These are phyloP conservation scores for Ganoderma sinense DNA, from an alignment of 1,284 basidiomycete genomes.

Conservation along the genomic window DNA sequence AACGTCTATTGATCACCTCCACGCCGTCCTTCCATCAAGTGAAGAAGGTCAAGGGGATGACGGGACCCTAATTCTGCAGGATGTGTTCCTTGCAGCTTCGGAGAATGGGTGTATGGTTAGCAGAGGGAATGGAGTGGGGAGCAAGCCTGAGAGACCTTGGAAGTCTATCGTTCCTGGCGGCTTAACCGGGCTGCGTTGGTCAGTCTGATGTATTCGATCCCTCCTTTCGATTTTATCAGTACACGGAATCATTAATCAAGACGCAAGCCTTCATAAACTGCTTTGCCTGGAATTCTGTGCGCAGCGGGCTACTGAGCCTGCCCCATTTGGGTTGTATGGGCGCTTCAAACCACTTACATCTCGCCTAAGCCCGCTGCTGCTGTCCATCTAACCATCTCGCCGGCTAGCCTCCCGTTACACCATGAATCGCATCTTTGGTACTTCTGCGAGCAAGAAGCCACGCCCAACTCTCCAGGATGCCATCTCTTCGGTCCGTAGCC, in stretches of 20 bases:
- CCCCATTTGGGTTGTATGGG: slow-evolving; percentile 11
- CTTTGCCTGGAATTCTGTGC: not conserved
- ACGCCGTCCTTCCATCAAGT: not conserved
- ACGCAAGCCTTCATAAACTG: not conserved
- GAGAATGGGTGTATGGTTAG: slow-evolving; percentile 63
- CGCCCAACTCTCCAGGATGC: slow-evolving; percentile 92
- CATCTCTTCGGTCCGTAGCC: slow-evolving; percentile 77
- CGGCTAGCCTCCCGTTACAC: not conserved
- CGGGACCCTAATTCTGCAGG: slow-evolving; percentile 36
- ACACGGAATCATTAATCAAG: not conserved
- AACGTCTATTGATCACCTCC: slow-evolving; percentile 24
- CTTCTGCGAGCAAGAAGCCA: slow-evolving; percentile 82
- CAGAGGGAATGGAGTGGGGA: slow-evolving; percentile 17
- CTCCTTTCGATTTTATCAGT: not conserved
- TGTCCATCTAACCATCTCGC: slow-evolving; percentile 36
- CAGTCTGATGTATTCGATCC: not conserved
- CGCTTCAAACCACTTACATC: not conserved
- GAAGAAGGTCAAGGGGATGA: slow-evolving; percentile 25
- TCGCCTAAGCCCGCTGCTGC: not conserved
- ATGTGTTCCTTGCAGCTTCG: slow-evolving; percentile 59
- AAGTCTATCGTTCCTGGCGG: slow-evolving; percentile 45
- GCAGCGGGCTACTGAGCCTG: slow-evolving; percentile 7
- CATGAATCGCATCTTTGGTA: slow-evolving; percentile 89
- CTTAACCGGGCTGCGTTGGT: slow-evolving; percentile 5
- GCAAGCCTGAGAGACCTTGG: slow-evolving; percentile 45